Base-by-base conservation (phyloP, 78 protist genomes). In the Paratrimastix pyriformis region DNA sequence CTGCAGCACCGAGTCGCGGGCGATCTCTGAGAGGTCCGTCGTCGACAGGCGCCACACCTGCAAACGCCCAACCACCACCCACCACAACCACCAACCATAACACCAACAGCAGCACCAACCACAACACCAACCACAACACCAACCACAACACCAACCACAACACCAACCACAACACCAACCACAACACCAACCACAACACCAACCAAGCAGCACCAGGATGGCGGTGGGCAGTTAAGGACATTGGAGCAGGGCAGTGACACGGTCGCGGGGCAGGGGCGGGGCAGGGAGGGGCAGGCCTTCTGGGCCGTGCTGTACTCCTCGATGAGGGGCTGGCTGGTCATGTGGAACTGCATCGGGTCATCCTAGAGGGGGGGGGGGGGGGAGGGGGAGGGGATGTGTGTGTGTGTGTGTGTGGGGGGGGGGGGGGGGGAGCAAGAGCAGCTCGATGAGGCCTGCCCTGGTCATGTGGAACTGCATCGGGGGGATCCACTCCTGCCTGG, bases 21-120 rank as follows among this genome's bases (percentile, higher is more conserved):
- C 97, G 32, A 96, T 76, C 77, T 94, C 99, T 81, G 94, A 92
- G 54, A 93, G 62, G 79, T 96, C 99, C 43, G 79, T 38, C n/a
- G 85, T 48, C 18, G 86, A 58, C 13, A 94, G 69, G 60, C 87
- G 77, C 94, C 86, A 92, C 68, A 88, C 55, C 84, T 85, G 68
- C n/a, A n/a, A n/a, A n/a, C n/a, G n/a, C n/a, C n/a, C n/a, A n/a
- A n/a, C n/a, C n/a, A n/a, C n/a, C n/a, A n/a, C n/a, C n/a, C n/a
- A n/a, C n/a, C n/a, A n/a, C n/a, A n/a, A n/a, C n/a, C n/a, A n/a
- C n/a, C n/a, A n/a, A n/a, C n/a, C n/a, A n/a, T n/a, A n/a, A n/a
- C n/a, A n/a, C n/a, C n/a, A n/a, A n/a, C 39, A 15, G 65, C 8
- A 8, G 15, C 35, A 4, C 35, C 11, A 60, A 60, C 11, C 7